Evolutionary conservation across 805 yeast species (phyloP), one percentile per base, ranked within the genome.

Genomic region (Zygotorulaspora danielsina): DNA sequence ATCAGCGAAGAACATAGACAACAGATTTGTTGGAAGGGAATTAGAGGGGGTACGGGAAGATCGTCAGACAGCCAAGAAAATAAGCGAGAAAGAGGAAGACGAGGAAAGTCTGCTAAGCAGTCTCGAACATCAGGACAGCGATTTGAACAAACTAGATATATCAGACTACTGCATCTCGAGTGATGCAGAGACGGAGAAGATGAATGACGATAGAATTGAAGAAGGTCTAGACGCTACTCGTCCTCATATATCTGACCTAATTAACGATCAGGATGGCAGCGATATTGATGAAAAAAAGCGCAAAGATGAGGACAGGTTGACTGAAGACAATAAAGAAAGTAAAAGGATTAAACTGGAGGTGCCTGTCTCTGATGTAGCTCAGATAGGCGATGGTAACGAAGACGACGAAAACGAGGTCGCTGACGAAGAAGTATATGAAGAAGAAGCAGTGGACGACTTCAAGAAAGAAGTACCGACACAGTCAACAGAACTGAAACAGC

Each of bases 111-210:
- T 50, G 2, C 34, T 56, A 35, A 56, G 57, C 27, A 50, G 44
- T 17, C 45, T 56, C 2, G 60, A 54, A 32, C 41, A 34, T 18
- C 43, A 39, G 17, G 45, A 38, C 19, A 46, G 38, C 8, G 84
- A 77, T 40, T 60, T 77, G 46, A 78, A 75, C 34, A 82, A 76
- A 38, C 69, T 76, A 41, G 79, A 79, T 49, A 29, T 55, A 17
- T 50, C 56, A 8, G 63, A 56, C 31, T 52, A 51, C 37, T 57
- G 54, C 38, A 46, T 59, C 20, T 55, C 63, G 9, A 81, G 93
- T 11, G 96, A 88, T 62, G 95, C 93, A 12, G 97, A 88, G 58
- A 88, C 97, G 0, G 96, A 88, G 56, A 81, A 77, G 51, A 78
- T 87, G 85, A 90, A 78, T 31, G 56, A 64, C 46, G 57, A 64